Evolutionary conservation across 805 yeast genomes (phyloP), one percentile per base, ranked within the genome.

Genomic region (Priceomyces haplophilus): DNA sequence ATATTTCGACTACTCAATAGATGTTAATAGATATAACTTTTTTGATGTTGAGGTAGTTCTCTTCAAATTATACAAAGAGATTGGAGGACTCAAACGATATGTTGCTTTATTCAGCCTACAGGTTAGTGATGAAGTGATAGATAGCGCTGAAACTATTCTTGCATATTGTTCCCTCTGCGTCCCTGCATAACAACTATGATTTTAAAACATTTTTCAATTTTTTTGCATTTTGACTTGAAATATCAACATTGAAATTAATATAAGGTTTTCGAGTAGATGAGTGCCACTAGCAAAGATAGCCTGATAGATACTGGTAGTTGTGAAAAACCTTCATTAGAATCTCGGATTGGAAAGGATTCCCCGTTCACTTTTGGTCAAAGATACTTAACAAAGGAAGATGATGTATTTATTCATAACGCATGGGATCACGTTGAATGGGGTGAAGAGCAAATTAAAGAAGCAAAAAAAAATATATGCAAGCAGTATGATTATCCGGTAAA

Each of bases 371-470:
- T 93, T 65, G 99, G 99, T 8, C 95, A 88, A 60, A 72, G 99
- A 43, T 79, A 66, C 49, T 69, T 93, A 44, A 76, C 76, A 2
- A 78, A 82, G 37, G 85, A 82, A 12, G 81, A 83, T 3, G 89
- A 88, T 21, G 96, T 93, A 1, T 93, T 95, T 82, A 76, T 78
- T 46, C 95, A 85, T 59, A 93, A 93, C 60, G 99, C 99, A 0
- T 85, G 93, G 88, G 99, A 93, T 61, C 96, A 93, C 60, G 97
- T 89, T 25, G 96, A 88, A 57, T 90, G 97, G 96, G 97, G 95
- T 38, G 89, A 85, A 40, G 96, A 88, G 53, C 97, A 93, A 60
- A 62, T 82, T 11, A 57, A 69, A 16, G 81, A 84, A 49, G 97
- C 97, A 2, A 76, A 84, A 55, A 81, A 75, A 52, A 80, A 83